phyloP scores from a whole-genome alignment of 768 basidiomycete genomes.

The Boletus sp. region DNA sequence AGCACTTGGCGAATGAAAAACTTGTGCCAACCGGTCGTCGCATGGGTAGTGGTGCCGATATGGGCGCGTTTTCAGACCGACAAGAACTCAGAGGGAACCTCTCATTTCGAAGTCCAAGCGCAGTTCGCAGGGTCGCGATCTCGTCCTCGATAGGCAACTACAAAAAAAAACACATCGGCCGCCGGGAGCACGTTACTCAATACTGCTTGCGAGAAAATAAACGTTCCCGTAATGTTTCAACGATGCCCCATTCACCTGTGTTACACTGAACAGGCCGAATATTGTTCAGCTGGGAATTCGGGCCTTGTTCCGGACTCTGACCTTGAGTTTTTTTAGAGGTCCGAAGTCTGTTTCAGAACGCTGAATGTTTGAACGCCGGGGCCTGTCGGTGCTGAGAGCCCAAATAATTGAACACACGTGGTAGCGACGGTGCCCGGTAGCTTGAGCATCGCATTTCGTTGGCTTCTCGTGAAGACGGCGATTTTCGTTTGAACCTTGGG shows the following conservation, averaged over 20 bases:
- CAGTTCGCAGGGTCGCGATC: background rate
- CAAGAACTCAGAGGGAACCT: background rate
- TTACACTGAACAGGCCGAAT: too few species aligned
- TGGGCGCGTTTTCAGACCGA: background rate
- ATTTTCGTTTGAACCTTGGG: background rate
- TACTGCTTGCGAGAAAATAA: background rate
- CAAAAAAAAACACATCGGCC: too few species aligned
- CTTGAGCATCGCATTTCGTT: background rate
- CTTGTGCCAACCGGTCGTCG: background rate
- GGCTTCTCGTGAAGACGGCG: background rate
- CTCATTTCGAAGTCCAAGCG: background rate
- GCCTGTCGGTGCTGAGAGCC: too few species aligned
- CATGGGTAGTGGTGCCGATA: background rate
- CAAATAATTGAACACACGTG: background rate
- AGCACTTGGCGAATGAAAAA: slow-evolving; percentile 1
- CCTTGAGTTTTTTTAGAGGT: too few species aligned
- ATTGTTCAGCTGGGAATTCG: too few species aligned
- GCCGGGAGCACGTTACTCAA: background rate
- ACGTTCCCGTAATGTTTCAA: too few species aligned
- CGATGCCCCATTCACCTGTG: too few species aligned
- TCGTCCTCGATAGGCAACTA: background rate
- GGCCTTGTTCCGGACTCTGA: background rate
- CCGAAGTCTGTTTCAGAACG: too few species aligned
- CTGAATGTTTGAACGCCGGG: too few species aligned
- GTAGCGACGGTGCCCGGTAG: background rate